Percentiles rank a stretch among this genome's conserved stretches.
Conservation (phyloP, 2,329 filamentous ascomycete species). For the Pyricularia sp. region DNA sequence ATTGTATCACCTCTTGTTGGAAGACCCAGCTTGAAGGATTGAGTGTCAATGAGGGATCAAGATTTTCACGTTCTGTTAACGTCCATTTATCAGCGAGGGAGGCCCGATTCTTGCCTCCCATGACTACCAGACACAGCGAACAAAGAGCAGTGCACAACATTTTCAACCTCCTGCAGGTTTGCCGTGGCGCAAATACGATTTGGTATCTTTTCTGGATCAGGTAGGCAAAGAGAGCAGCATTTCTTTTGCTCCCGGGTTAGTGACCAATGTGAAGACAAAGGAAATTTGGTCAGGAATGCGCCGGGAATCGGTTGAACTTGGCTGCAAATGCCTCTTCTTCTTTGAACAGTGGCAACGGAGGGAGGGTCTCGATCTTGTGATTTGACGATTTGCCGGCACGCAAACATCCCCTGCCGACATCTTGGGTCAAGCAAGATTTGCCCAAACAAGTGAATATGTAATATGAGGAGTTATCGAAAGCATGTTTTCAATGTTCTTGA, state of each 20-base stretch:
- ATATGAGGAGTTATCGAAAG: neutral
- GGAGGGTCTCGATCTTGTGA: neutral
- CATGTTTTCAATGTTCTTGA: too few relatives aligned
- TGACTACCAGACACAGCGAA: neutral
- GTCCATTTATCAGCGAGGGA: neutral
- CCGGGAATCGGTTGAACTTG: neutral
- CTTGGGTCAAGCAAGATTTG: neutral
- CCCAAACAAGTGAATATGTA: neutral
- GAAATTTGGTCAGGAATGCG: neutral
- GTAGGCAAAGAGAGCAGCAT: neutral
- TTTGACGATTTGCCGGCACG: neutral
- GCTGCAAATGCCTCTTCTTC: neutral
- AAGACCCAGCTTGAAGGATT: neutral
- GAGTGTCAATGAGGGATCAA: neutral
- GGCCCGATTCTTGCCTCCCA: neutral
- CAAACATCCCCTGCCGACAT: neutral
- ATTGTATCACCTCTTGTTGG: neutral
- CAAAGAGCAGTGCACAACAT: neutral
- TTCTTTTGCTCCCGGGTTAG: neutral
- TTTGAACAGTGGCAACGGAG: neutral
- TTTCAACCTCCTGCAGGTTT: neutral
- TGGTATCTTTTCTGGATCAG: neutral
- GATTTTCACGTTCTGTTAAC: neutral
- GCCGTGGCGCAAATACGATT: neutral
- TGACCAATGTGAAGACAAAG: neutral